These are phyloP conservation scores for Pythium dissimile DNA, from an alignment of 352 stramenopile genomes.

Conservation along the genomic window DNA sequence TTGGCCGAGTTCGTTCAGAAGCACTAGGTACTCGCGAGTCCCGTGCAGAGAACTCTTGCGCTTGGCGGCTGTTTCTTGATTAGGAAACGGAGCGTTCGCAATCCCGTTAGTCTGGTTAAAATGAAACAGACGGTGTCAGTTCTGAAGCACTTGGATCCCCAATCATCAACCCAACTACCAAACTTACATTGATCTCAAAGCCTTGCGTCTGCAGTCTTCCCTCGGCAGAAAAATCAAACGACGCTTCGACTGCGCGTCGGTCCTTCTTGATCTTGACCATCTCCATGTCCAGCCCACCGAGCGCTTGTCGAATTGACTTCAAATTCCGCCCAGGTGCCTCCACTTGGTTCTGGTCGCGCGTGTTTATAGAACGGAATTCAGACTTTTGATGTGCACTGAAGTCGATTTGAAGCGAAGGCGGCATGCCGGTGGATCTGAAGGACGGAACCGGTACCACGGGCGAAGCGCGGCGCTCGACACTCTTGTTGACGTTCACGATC, in stretches of 20 bases:
- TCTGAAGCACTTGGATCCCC: too few species aligned
- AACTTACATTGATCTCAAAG: slow-evolving; percentile 77
- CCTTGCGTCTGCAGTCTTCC: slow-evolving; percentile 74
- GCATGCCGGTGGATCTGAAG: slow-evolving; percentile 4
- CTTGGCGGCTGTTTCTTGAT: slow-evolving; percentile 19
- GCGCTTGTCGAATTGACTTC: slow-evolving; percentile 32
- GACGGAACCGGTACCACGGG: background rate
- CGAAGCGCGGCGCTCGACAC: slow-evolving; percentile 11
- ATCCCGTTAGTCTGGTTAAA: slow-evolving; percentile 64
- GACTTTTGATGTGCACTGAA: slow-evolving; percentile 18
- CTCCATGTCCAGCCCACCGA: slow-evolving; percentile 56
- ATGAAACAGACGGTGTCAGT: background rate
- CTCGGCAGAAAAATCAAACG: slow-evolving; percentile 79
- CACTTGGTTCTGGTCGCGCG: background rate
- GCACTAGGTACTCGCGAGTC: slow-evolving; percentile 63
- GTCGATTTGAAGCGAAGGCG: slow-evolving; percentile 48
- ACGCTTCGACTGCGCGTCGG: slow-evolving; percentile 52
- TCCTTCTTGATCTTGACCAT: slow-evolving; percentile 62
- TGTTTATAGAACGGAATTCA: slow-evolving; percentile 2
- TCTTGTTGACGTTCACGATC: slow-evolving; percentile 23
- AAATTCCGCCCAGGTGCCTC: slow-evolving; percentile 8
- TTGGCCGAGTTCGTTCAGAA: slow-evolving; percentile 72
- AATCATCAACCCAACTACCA: background rate
- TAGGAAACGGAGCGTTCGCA: slow-evolving; percentile 56
- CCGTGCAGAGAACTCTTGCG: slow-evolving; percentile 24